These are phyloP conservation scores for Actinidia polygama DNA, from an alignment of 179 eudicot genomes.

Conservation along the genomic window DNA sequence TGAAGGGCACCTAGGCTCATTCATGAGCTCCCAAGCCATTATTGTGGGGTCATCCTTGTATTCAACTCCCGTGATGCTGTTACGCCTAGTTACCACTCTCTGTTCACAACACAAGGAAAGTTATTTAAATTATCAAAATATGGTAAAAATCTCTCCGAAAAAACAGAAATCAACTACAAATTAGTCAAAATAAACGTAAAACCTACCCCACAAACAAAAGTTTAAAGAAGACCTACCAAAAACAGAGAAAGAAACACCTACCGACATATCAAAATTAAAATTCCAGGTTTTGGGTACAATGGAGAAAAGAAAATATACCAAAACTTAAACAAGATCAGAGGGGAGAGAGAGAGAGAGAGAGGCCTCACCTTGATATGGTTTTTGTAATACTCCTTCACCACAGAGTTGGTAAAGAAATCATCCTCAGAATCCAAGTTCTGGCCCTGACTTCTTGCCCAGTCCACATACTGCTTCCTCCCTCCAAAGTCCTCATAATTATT, in stretches of 20 bases:
- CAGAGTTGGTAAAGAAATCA: slow-evolving; percentile 17
- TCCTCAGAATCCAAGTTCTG: slow-evolving; percentile 16
- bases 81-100: slow-evolving; percentile 32
- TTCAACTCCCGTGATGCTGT: slow-evolving; percentile 24
- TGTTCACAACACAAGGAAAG: not conserved
- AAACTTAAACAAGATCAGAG: too few species aligned
- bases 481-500: slow-evolving; percentile 13
- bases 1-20: slow-evolving; percentile 36
- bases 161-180: not conserved
- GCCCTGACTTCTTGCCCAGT: slow-evolving; percentile 20
- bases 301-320: not conserved
- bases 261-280: not conserved
- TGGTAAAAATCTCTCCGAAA: not conserved
- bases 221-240: not conserved
- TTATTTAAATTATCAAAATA: too few species aligned
- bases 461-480: slow-evolving; percentile 24
- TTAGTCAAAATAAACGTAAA: not conserved
- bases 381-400: slow-evolving; percentile 18
- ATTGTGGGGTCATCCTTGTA: slow-evolving; percentile 37
- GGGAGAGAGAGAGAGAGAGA: slow-evolving; percentile 1
- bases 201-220: not conserved
- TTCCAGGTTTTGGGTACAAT: not conserved
- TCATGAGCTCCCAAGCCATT: slow-evolving; percentile 43
- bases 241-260: not conserved
- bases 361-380: slow-evolving; percentile 12